phyloP scores from a whole-genome alignment of 2,329 filamentous ascomycete species.

The Aspergillus ochraceus region DNA sequence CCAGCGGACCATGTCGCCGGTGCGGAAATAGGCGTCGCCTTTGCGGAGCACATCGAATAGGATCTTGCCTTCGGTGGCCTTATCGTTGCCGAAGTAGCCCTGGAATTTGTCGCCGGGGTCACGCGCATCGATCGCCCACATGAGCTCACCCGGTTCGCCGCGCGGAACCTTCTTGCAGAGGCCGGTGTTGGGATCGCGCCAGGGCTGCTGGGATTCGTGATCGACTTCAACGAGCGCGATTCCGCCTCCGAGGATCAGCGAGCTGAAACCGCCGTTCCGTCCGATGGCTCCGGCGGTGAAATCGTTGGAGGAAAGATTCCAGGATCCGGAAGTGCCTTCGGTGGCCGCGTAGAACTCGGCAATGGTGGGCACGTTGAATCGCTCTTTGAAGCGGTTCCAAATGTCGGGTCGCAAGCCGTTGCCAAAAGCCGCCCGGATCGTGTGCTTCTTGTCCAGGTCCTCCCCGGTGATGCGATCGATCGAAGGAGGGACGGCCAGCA shows the following conservation, averaged over 20 bases:
- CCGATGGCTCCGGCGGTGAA: constrained; percentile 77
- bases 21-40: constrained; percentile 80
- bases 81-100: constrained; percentile 75
- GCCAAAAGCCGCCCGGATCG: constrained; percentile 73
- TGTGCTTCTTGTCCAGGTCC: constrained; percentile 70
- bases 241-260: constrained; percentile 52
- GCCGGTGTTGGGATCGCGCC: constrained; percentile 67
- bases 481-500: constrained; percentile 66
- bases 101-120: constrained; percentile 69
- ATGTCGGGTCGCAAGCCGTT: constrained; percentile 85
- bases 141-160: constrained; percentile 72
- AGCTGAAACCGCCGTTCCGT: constrained; percentile 64
- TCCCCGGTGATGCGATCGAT: constrained; percentile 64
- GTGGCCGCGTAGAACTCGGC: constrained; percentile 81
- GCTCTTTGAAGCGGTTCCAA: constrained; percentile 79
- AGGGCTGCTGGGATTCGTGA: constrained; percentile 66
- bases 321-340: constrained; percentile 67
- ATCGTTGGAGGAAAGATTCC: constrained; percentile 73
- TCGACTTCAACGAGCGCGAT: constrained; percentile 69
- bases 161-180: constrained; percentile 61
- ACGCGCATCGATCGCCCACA: constrained; percentile 67
- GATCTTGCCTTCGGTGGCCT: constrained; percentile 72
- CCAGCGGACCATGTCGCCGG: constrained; percentile 76
- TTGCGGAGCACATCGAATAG: constrained; percentile 70
- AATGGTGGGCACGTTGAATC: constrained; percentile 72